Evolutionary conservation across 345 rosid species (phyloP).

Genomic region (Cardamine resedifolia): DNA sequence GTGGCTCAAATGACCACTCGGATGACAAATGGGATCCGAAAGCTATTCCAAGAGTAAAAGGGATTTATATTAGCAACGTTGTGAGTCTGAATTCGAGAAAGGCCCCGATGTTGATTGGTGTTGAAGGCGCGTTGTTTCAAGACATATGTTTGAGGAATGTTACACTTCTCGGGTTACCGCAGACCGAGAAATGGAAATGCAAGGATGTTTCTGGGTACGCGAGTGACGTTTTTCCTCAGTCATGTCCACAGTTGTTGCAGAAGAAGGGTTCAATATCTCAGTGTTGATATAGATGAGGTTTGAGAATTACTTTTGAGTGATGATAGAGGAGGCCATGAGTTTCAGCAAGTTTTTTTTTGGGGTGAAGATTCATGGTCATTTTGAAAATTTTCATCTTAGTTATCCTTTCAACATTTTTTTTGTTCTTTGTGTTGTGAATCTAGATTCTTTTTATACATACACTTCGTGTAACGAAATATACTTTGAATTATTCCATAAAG

Average conservation of each 20-base stretch:
- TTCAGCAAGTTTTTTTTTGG: conserved; percentile 21
- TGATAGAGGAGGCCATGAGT: conserved; percentile 29
- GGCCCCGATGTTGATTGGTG: conserved; percentile 73
- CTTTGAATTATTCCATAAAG: conserved; percentile 3
- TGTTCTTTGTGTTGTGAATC: conserved; percentile 10
- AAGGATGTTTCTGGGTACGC: conserved; percentile 74
- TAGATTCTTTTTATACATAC: conserved; percentile 25
- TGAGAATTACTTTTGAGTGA: neutral
- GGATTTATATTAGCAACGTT: conserved; percentile 59
- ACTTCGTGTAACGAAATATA: conserved; percentile 24
- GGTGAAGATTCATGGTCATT: conserved; percentile 29
- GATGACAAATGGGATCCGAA: conserved; percentile 81
- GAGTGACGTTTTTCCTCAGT: conserved; percentile 52
- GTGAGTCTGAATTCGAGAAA: conserved; percentile 71
- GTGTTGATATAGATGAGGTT: conserved; percentile 41
- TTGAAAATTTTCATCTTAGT: neutral
- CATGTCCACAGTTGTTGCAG: conserved; percentile 71
- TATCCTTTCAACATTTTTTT: conserved; percentile 3
- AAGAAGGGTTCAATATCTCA: conserved; percentile 43
- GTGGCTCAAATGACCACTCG: conserved; percentile 92
- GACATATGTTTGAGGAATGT: conserved; percentile 78
- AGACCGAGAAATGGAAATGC: conserved; percentile 69
- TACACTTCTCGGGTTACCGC: conserved; percentile 52
- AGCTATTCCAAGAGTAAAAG: conserved; percentile 75
- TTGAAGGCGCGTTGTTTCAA: conserved; percentile 61